A percentile compares a stretch with the other conserved stretches of the same genome.
Evolutionary conservation across 2,329 filamentous ascomycete genomes (phyloP).

Genomic region (Pseudonectria foliicola): DNA sequence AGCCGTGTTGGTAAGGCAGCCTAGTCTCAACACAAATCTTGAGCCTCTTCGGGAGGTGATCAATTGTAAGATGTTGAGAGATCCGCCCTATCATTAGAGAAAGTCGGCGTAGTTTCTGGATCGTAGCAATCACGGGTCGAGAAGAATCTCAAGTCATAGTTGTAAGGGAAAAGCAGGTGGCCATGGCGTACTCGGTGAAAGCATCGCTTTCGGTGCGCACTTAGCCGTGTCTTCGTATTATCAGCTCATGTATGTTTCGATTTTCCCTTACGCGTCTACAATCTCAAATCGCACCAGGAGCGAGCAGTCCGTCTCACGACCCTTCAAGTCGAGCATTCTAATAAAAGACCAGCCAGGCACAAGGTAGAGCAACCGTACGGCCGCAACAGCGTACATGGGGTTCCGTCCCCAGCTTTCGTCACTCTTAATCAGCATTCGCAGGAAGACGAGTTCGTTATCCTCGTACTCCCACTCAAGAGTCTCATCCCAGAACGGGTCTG

Average conservation of each 20-base stretch:
- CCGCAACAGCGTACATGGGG: constrained; percentile 53
- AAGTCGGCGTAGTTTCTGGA: too few species aligned
- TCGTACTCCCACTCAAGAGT: constrained; percentile 61
- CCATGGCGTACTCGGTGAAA: too few species aligned
- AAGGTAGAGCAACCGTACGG: constrained; percentile 52
- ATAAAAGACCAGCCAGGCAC: constrained; percentile 55
- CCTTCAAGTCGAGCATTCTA: constrained; percentile 57
- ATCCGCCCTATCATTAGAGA: too few species aligned
- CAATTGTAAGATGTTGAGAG: too few species aligned
- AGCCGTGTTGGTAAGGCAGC: too few species aligned
- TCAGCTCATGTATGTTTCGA: neutral
- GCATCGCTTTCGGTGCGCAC: too few species aligned
- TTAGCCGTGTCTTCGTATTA: neutral
- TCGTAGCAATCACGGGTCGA: too few species aligned
- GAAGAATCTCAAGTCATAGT: too few species aligned
- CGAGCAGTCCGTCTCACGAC: constrained; percentile 55
- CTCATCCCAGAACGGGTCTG: constrained; percentile 61
- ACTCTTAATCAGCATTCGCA: constrained; percentile 60
- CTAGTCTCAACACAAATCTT: too few species aligned
- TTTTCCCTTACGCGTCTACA: constrained; percentile 27
- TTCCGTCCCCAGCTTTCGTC: constrained; percentile 57
- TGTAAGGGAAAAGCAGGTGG: too few species aligned
- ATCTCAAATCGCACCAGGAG: constrained; percentile 56
- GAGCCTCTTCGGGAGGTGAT: too few species aligned
- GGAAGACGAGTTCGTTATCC: constrained; percentile 58